phyloP scores from a whole-genome alignment of 768 basidiomycete genomes.

The Paxillus involutus region DNA sequence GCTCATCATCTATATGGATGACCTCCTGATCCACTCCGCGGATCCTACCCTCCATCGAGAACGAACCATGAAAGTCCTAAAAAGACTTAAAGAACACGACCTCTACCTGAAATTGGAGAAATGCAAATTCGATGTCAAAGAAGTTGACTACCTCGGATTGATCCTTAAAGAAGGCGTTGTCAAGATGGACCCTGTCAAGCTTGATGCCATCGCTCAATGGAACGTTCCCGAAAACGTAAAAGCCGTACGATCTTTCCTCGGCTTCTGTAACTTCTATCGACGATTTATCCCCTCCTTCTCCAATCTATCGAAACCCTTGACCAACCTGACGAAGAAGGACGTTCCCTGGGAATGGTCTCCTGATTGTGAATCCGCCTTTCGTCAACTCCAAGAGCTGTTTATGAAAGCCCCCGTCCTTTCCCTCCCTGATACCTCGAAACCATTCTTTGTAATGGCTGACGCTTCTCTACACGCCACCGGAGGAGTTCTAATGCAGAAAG shows the following conservation, averaged over 20 bases:
- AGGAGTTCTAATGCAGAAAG: background rate
- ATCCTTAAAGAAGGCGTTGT: background rate
- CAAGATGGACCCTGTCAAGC: conserved; percentile 37
- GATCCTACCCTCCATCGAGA: conserved; percentile 7
- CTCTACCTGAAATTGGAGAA: conserved; percentile 38
- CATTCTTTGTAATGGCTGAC: conserved; percentile 1
- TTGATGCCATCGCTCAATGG: conserved; percentile 32
- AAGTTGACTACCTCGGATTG: background rate
- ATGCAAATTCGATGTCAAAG: background rate
- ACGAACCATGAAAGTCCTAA: conserved; percentile 20
- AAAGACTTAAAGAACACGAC: conserved; percentile 26
- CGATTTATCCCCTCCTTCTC: conserved; percentile 24
- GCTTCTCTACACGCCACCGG: background rate
- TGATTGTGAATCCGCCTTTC: background rate
- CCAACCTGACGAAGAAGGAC: background rate
- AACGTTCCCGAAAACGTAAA: conserved; percentile 20
- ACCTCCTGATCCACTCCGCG: conserved; percentile 24
- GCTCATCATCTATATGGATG: conserved; percentile 28
- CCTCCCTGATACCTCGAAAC: conserved; percentile 7
- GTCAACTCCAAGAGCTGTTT: background rate
- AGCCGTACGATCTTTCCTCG: conserved; percentile 25
- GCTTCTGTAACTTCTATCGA: no score
- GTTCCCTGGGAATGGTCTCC: background rate
- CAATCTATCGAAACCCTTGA: conserved; percentile 22
- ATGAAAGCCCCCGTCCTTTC: background rate